These are phyloP conservation scores for Nidularia sp. DNA, from an alignment of 768 basidiomycete species.

Conservation along the genomic window DNA sequence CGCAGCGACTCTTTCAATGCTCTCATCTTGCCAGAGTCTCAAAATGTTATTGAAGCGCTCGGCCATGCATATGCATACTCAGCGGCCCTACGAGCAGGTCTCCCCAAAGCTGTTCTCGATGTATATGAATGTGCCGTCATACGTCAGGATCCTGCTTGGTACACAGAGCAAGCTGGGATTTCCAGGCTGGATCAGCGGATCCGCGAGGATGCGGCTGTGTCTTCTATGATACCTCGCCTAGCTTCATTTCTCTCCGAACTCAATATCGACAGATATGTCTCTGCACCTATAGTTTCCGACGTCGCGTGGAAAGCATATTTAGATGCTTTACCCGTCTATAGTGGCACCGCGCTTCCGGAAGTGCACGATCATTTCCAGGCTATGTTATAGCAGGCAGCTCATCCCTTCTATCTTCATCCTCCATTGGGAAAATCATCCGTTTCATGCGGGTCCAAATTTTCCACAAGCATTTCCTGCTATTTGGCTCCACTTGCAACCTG, in stretches of 20 bases:
- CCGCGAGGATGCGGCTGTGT: conserved; percentile 42
- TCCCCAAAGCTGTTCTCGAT: conserved; percentile 48
- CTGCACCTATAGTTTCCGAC: conserved; percentile 51
- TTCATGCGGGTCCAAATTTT: no score
- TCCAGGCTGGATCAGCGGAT: conserved; percentile 42
- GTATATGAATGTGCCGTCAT: conserved; percentile 52
- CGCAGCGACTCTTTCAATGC: conserved; percentile 49
- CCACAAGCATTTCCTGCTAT: no score
- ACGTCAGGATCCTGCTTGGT: conserved; percentile 55
- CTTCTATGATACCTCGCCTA: conserved; percentile 38
- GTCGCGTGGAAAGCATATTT: conserved; percentile 45
- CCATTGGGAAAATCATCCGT: background rate
- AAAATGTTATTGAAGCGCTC: conserved; percentile 51
- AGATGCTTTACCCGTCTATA: conserved; percentile 31
- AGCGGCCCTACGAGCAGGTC: conserved; percentile 36
- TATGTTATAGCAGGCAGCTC: conserved; percentile 38
- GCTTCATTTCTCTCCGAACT: conserved; percentile 35
- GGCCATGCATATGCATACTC: conserved; percentile 62
- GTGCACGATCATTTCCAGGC: conserved; percentile 36
- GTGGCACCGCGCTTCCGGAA: conserved; percentile 34
- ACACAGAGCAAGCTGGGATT: conserved; percentile 47
- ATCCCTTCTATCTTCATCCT: background rate
- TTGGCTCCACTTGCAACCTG: no score
- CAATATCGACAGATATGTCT: conserved; percentile 45
- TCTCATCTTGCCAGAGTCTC: conserved; percentile 53